Percentiles rank a stretch among this genome's conserved stretches.
phyloP scores from a whole-genome alignment of 257 asterid genomes.

The Thymus quinquecostatus region DNA sequence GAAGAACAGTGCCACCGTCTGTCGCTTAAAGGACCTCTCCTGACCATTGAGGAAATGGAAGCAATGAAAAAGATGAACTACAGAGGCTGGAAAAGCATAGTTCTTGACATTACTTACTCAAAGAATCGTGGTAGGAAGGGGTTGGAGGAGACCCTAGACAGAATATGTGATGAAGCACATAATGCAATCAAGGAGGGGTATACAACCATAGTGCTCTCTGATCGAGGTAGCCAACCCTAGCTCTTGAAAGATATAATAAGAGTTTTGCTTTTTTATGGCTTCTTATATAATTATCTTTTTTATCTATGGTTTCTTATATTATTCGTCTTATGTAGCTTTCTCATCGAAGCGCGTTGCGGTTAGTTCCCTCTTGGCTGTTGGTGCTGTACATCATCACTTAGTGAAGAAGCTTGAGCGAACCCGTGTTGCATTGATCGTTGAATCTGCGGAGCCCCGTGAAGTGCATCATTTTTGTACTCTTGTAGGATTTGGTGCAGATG shows the following conservation, averaged over 20 bases:
- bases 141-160: slow-evolving; percentile 86
- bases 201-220: slow-evolving; percentile 86
- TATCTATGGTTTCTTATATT: slow-evolving; percentile 1
- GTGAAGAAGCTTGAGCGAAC: slow-evolving; percentile 94
- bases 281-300: slow-evolving; percentile 4
- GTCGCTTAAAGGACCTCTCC: slow-evolving; percentile 88
- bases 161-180: slow-evolving; percentile 90
- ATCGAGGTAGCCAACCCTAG: slow-evolving; percentile 67
- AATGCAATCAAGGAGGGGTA: slow-evolving; percentile 89
- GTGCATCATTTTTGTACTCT: slow-evolving; percentile 99
- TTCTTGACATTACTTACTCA: slow-evolving; percentile 85
- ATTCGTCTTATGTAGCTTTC: slow-evolving; percentile 60
- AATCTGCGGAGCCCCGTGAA: slow-evolving; percentile 99
- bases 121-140: slow-evolving; percentile 77
- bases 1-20: slow-evolving; percentile 97
- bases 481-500: slow-evolving; percentile 99
- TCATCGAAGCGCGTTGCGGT: slow-evolving; percentile 82
- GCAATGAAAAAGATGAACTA: slow-evolving; percentile 88
- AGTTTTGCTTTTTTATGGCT: neutral
- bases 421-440: slow-evolving; percentile 86
- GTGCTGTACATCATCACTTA: slow-evolving; percentile 98
- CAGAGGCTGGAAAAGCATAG: slow-evolving; percentile 97
- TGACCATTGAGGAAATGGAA: slow-evolving; percentile 87
- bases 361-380: slow-evolving; percentile 93
- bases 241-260: slow-evolving; percentile 5